phyloP scores from a whole-genome alignment of 176 grass and related monocot genomes.

The Aechmea fasciata region DNA sequence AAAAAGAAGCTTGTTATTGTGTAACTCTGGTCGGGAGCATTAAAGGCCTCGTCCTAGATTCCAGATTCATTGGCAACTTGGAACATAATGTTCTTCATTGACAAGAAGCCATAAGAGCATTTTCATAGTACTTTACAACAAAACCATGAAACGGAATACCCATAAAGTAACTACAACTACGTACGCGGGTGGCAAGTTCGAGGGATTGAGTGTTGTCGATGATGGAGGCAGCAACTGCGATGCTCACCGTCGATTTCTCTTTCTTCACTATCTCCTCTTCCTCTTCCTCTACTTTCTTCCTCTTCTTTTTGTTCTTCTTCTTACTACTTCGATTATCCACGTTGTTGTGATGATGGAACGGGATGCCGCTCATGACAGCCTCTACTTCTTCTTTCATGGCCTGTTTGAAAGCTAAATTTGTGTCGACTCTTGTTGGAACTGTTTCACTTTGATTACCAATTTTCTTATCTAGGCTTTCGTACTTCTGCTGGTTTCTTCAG shows the following conservation, averaged over 20 bases:
- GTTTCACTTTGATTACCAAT: too few species aligned
- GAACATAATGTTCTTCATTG: neutral
- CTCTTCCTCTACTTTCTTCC: constrained; percentile 8
- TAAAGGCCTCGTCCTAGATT: neutral
- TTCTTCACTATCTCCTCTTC: neutral
- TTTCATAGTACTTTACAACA: too few species aligned
- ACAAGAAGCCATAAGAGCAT: neutral
- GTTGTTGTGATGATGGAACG: neutral
- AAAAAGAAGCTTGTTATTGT: too few species aligned
- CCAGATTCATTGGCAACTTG: neutral
- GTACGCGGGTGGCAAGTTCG: constrained; percentile 79
- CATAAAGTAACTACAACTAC: constrained; percentile 7
- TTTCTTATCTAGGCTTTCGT: too few species aligned
- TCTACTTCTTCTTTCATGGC: neutral
- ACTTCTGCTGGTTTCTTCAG: too few species aligned
- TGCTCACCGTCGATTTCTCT: constrained; percentile 62
- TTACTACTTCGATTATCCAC: neutral
- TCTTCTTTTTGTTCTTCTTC: constrained; percentile 27
- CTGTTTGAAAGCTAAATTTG: neutral
- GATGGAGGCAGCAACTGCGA: constrained; percentile 85
- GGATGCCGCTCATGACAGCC: too few species aligned
- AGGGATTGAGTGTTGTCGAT: constrained; percentile 95
- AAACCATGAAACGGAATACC: too few species aligned
- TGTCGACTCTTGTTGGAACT: too few species aligned
- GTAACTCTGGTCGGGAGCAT: too few species aligned